Conservation (phyloP, 2,329 filamentous ascomycete species). For the Penicillium nordicum region DNA sequence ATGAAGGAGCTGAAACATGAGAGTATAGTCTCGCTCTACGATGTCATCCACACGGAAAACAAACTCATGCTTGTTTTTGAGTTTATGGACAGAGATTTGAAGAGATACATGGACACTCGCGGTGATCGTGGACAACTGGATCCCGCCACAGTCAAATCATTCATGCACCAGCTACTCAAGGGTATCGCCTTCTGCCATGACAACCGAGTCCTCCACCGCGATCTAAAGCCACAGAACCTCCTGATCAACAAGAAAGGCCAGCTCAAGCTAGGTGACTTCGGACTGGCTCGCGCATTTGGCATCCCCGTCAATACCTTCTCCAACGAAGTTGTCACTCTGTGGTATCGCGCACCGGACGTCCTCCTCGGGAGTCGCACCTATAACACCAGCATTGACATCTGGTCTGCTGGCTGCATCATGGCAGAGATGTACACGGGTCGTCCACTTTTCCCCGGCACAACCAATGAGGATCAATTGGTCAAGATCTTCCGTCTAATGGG, state of each 20-base stretch:
- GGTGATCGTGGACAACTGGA: conserved; percentile 88
- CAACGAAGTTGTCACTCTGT: conserved; percentile 95
- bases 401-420: conserved; percentile 99
- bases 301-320: conserved; percentile 98
- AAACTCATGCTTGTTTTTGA: conserved; percentile 99
- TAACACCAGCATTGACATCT: conserved; percentile 99
- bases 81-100: conserved; percentile 97
- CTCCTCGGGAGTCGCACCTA: conserved; percentile 91
- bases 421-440: conserved; percentile 98
- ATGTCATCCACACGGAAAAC: conserved; percentile 99
- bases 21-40: conserved; percentile 94
- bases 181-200: conserved; percentile 98
- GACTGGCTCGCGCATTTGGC: conserved; percentile 87
- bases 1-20: conserved; percentile 99
- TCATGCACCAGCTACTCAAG: conserved; percentile 96
- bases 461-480: conserved; percentile 94
- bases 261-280: conserved; percentile 91
- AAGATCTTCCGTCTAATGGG: conserved; percentile 99
- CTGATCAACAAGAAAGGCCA: conserved; percentile 90
- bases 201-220: conserved; percentile 91
- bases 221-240: conserved; percentile 93
- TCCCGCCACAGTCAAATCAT: conserved; percentile 89
- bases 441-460: conserved; percentile 93
- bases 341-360: conserved; percentile 96
- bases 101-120: conserved; percentile 96